phyloP scores from a whole-genome alignment of 208 protist species.

The Acanthamoeba royreba region DNA sequence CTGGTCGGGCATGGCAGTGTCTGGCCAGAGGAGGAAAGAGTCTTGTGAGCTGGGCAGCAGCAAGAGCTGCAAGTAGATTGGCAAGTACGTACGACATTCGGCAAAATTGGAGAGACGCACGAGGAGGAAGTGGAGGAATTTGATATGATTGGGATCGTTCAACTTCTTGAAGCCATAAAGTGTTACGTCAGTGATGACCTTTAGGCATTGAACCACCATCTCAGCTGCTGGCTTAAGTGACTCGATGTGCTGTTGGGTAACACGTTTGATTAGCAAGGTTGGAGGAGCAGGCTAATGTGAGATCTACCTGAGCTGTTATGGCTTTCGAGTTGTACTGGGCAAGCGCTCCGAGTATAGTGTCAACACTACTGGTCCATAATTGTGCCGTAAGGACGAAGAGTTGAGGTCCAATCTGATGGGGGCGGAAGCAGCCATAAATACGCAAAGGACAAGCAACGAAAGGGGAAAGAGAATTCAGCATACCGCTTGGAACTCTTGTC shows the following conservation, averaged over 20 bases:
- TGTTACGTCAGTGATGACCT: background rate
- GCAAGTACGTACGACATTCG: background rate
- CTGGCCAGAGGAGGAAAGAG: background rate
- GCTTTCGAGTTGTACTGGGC: background rate
- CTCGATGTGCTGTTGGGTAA: background rate
- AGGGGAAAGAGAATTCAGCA: background rate
- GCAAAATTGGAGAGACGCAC: background rate
- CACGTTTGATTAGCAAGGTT: background rate
- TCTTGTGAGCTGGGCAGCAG: too few species aligned
- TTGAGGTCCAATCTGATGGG: background rate
- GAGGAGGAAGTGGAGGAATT: conserved; percentile 37
- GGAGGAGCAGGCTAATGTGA: background rate
- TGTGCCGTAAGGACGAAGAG: background rate
- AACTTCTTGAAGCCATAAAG: conserved; percentile 16
- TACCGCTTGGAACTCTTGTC: background rate
- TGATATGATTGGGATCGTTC: background rate
- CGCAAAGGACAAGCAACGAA: too few species aligned
- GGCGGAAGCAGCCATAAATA: too few species aligned
- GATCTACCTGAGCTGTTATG: background rate
- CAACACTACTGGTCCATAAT: conserved; percentile 23
- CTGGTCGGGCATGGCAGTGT: conserved; percentile 7
- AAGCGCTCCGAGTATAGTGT: background rate
- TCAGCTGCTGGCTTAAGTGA: background rate
- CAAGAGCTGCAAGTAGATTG: background rate
- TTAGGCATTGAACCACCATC: conserved; percentile 11